Evolutionary conservation across 768 basidiomycete species (phyloP), one percentile per base, ranked within the genome.

Genomic region (Boletus edulis): DNA sequence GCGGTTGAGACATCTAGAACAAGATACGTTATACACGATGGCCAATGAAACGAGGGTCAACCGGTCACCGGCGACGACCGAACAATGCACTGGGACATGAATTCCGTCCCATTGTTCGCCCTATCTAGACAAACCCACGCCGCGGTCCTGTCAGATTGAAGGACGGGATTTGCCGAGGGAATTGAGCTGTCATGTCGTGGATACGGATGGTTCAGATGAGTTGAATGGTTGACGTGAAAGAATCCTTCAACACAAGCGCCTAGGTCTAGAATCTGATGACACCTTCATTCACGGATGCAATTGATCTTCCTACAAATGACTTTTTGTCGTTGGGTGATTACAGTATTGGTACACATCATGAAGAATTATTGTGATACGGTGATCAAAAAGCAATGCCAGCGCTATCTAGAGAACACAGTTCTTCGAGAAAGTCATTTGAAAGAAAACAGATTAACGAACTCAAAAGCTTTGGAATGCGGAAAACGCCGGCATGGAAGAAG

Each of bases 381-480:
- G 43, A 47, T 54, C 5, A 20, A 41, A 41, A 51, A 50, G 47
- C 41, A 46, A 32, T 60, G 52, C 57, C 47, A 49, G 50, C 17
- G 44, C 57, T 46, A 46, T 49, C 49, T 55, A 35, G 43, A 34
- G 49, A 52, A 52, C 20, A 24, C 62, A 60, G 47, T 50, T 64
- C 50, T 11, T 31, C 3, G 29, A 38, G 52, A 39, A 58, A 39
- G 10, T 13, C 29, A 41, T 48, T 27, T 29, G 11, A 8, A 29
- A 13, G 5, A 29, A 37, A 29, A 20, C 10, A 2, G 13, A 20
- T 38, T 18, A 20, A 39, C 27, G 3, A 35, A 48, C 17, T 27
- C 10, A 41, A 35, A 37, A 8, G 37, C 34, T n/a, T 52, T 32
- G 29, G 8, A 49, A 52, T 43, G 46, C 24, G 51, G 43, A 35